Percentiles rank a stretch among this genome's conserved stretches.
phyloP scores from a whole-genome alignment of 2,329 filamentous ascomycete genomes.

The Chrysosphaeria jannelii region DNA sequence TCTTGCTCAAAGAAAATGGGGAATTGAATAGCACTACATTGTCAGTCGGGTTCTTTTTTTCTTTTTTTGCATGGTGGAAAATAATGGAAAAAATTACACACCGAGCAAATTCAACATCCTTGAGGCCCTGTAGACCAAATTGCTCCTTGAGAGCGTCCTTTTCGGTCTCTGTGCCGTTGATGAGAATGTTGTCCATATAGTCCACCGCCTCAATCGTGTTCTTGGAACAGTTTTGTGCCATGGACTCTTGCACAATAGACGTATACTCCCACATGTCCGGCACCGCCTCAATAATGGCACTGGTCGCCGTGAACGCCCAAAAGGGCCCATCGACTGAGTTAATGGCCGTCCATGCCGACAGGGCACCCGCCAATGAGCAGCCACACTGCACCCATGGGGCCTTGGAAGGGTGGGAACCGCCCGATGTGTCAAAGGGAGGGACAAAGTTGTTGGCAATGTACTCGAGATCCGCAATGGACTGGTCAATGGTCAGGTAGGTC shows the following conservation, averaged over 20 bases:
- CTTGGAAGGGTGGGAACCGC: constrained; percentile 13
- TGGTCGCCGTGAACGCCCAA: constrained; percentile 25
- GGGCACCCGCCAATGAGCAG: constrained; percentile 23
- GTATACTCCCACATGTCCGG: constrained; percentile 24
- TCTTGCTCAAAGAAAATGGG: constrained; percentile 11
- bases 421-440: constrained; percentile 17
- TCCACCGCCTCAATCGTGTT: constrained; percentile 18
- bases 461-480: constrained; percentile 12
- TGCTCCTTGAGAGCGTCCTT: constrained; percentile 16
- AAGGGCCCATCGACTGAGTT: constrained; percentile 7
- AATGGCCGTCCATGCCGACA: constrained; percentile 10
- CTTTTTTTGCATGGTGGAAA: no score
- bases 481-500: constrained; percentile 12
- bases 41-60: no score
- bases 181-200: constrained; percentile 17
- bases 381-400: constrained; percentile 24
- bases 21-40: no score
- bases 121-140: constrained; percentile 16
- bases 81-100: no score
- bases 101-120: constrained; percentile 16
- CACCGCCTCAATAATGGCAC: constrained; percentile 21
- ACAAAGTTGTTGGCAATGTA: constrained; percentile 15
- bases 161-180: constrained; percentile 10
- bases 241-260: constrained; percentile 12
- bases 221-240: constrained; percentile 22